phyloP scores from a whole-genome alignment of 345 rosid species.

The Syzygium aqueum region DNA sequence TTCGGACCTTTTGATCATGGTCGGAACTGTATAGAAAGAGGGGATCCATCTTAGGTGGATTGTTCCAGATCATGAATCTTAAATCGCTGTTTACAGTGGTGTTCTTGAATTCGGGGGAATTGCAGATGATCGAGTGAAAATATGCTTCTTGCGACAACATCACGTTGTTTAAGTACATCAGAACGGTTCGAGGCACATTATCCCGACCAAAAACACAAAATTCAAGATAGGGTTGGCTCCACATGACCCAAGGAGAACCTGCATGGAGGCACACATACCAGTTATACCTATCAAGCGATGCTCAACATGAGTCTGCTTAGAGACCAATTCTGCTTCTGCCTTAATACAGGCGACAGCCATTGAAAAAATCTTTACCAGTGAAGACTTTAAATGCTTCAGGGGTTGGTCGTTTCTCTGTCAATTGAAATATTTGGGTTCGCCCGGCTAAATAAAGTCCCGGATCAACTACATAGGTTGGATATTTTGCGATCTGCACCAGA shows the following conservation, averaged over 20 bases:
- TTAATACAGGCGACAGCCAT: neutral
- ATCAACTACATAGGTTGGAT: constrained; percentile 82
- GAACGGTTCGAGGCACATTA: constrained; percentile 71
- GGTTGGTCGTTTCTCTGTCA: constrained; percentile 58
- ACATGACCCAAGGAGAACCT: constrained; percentile 87
- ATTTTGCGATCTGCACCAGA: constrained; percentile 48
- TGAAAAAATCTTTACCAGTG: constrained; percentile 45
- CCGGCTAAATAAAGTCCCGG: constrained; percentile 76
- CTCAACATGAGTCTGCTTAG: neutral
- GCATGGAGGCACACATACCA: constrained; percentile 3
- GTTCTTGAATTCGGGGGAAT: constrained; percentile 71
- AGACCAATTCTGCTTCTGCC: neutral
- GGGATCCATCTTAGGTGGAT: constrained; percentile 97
- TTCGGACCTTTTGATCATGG: constrained; percentile 55
- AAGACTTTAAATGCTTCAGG: constrained; percentile 83
- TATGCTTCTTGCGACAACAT: constrained; percentile 71
- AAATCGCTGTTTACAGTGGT: constrained; percentile 74
- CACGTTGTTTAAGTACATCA: constrained; percentile 87
- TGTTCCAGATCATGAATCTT: constrained; percentile 87
- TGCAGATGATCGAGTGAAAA: constrained; percentile 87
- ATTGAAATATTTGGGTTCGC: constrained; percentile 74
- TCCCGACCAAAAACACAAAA: constrained; percentile 93
- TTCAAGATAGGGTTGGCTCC: constrained; percentile 77
- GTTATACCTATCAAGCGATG: neutral
- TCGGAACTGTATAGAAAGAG: constrained; percentile 54